phyloP scores from a whole-genome alignment of 129 eudicot species.

The Pseudognaphalium luteoalbum region DNA sequence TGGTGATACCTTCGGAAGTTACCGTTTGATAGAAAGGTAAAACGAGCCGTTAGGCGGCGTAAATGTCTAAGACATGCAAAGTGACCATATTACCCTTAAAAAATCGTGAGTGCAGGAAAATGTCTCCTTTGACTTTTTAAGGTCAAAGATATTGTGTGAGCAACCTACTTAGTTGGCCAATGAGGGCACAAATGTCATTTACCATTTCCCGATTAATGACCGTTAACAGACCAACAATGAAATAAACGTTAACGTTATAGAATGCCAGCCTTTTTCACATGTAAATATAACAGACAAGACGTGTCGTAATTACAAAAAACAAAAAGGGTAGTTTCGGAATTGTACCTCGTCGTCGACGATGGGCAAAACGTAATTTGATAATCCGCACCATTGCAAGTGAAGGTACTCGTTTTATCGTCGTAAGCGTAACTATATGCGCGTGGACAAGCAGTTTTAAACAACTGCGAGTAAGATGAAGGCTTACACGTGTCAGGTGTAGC shows the following conservation, averaged over 20 bases:
- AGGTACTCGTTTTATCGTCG: conserved; percentile 80
- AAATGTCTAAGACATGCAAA: background rate
- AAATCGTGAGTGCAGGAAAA: background rate
- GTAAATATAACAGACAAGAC: background rate
- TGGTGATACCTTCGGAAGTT: background rate
- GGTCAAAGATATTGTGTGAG: conserved; percentile 1
- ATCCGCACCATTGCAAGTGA: conserved; percentile 75
- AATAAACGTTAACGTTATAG: conserved; percentile 3
- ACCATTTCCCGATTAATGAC: background rate
- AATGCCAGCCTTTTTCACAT: conserved; percentile 2
- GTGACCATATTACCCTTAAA: background rate
- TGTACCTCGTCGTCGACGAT: conserved; percentile 70
- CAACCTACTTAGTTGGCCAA: background rate
- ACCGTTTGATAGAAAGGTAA: conserved; percentile 21
- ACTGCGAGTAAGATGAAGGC: conserved; percentile 66
- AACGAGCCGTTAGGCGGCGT: conserved; percentile 15
- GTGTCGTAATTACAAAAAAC: background rate
- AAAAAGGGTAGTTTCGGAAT: background rate
- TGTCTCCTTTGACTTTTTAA: background rate
- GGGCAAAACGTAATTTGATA: conserved; percentile 84
- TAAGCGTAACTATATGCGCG: conserved; percentile 91
- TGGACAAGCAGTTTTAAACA: conserved; percentile 82
- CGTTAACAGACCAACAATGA: background rate
- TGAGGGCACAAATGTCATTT: conserved; percentile 1
- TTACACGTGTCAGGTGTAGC: conserved; percentile 68